Evolutionary conservation across 371 early-diverging fungal species (phyloP).

Genomic region (Lichtheimia corymbifera): DNA sequence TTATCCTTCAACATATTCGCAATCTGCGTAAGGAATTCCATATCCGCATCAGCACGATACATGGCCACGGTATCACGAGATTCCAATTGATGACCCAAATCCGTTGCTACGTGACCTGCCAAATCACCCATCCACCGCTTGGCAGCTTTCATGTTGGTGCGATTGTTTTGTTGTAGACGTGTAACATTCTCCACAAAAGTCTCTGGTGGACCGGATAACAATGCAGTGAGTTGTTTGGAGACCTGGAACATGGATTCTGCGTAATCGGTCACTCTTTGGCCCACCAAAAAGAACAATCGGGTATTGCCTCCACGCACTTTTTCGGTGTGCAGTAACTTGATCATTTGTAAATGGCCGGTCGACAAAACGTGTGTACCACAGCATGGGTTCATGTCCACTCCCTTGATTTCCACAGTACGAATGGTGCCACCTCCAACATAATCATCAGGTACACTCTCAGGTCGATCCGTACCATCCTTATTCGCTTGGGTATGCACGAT

Average conservation of each 20-base stretch:
- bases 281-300: slow-evolving; percentile 68
- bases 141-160: slow-evolving; percentile 38
- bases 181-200: slow-evolving; percentile 59
- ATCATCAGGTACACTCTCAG: slow-evolving; percentile 62
- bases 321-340: slow-evolving; percentile 68
- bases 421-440: slow-evolving; percentile 65
- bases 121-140: slow-evolving; percentile 52
- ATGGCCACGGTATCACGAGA: slow-evolving; percentile 25
- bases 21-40: slow-evolving; percentile 53
- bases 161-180: slow-evolving; percentile 42
- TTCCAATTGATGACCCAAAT: slow-evolving; percentile 38
- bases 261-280: slow-evolving; percentile 59
- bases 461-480: slow-evolving; percentile 27
- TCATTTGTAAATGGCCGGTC: slow-evolving; percentile 63
- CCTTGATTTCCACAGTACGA: slow-evolving; percentile 60
- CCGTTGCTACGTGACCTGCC: slow-evolving; percentile 45
- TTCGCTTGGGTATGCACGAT: slow-evolving; percentile 41
- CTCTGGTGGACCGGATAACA: slow-evolving; percentile 65
- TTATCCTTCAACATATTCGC: slow-evolving; percentile 34
- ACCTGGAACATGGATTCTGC: slow-evolving; percentile 47
- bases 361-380: slow-evolving; percentile 77
- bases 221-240: slow-evolving; percentile 46
- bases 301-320: slow-evolving; percentile 71
- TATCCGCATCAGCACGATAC: slow-evolving; percentile 66
- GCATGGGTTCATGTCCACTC: slow-evolving; percentile 73